Percentiles rank a stretch among this genome's conserved stretches.
Conservation (phyloP, 192 early-diverging fungal genomes). For the Chytriomyces hyalinus region DNA sequence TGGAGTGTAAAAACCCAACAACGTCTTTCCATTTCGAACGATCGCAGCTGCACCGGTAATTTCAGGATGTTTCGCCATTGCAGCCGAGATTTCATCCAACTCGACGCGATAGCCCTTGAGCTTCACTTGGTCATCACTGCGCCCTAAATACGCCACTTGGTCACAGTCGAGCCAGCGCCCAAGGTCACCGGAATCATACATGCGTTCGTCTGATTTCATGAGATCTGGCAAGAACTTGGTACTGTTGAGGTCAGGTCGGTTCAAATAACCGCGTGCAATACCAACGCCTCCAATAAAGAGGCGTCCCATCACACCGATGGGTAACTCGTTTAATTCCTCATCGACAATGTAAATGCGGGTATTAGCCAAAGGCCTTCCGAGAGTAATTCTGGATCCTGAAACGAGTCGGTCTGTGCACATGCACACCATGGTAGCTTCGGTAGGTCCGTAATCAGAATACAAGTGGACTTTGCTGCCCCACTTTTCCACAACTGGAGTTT, state of each 20-base stretch:
- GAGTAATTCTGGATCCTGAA: conserved; percentile 9
- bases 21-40: conserved; percentile 22
- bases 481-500: conserved; percentile 19
- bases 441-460: conserved; percentile 38
- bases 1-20: conserved; percentile 45
- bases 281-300: conserved; percentile 49
- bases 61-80: conserved; percentile 15
- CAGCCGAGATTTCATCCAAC: conserved; percentile 39
- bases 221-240: not conserved
- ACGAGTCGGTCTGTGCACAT: conserved; percentile 12
- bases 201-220: not conserved
- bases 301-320: conserved; percentile 49
- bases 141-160: conserved; percentile 29
- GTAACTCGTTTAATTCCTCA: conserved; percentile 32
- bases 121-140: conserved; percentile 51
- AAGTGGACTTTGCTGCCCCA: conserved; percentile 38
- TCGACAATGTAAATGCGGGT: conserved; percentile 41
- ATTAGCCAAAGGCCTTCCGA: conserved; percentile 42
- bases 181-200: too few relatives aligned
- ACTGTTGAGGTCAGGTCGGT: not conserved
- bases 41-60: conserved; percentile 37
- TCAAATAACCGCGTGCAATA: conserved; percentile 53
- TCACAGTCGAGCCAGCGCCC: too few relatives aligned
- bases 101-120: conserved; percentile 46
- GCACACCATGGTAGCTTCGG: not conserved